Conservation (phyloP, 805 yeast genomes). For the Pichia deserticola region DNA sequence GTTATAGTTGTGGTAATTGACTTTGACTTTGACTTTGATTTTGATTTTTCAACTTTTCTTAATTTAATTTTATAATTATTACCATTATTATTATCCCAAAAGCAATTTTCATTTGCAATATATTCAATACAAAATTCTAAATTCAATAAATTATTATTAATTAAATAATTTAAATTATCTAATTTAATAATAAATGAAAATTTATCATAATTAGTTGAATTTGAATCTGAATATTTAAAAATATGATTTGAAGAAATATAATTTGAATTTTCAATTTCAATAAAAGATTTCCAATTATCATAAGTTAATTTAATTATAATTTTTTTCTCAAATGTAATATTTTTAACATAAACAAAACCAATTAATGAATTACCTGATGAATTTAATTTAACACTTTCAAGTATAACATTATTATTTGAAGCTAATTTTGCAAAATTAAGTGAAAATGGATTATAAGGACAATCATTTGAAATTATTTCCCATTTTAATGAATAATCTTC, state of each 20-base stretch:
- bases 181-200: constrained; percentile 45
- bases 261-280: constrained; percentile 27
- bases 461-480: constrained; percentile 26
- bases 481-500: constrained; percentile 18
- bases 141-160: constrained; percentile 19
- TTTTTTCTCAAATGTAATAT: constrained; percentile 33
- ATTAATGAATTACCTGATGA: constrained; percentile 35
- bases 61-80: constrained; percentile 33
- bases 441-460: constrained; percentile 22
- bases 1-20: not conserved
- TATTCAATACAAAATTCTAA: constrained; percentile 35
- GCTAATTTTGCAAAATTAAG: constrained; percentile 27
- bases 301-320: constrained; percentile 40
- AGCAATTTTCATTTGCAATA: constrained; percentile 25
- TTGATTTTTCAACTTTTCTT: not conserved
- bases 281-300: constrained; percentile 37
- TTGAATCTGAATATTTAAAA: constrained; percentile 32
- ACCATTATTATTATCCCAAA: constrained; percentile 35
- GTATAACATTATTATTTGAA: constrained; percentile 20
- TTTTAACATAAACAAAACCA: constrained; percentile 35
- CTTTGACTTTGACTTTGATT: not conserved
- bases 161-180: constrained; percentile 21
- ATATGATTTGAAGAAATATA: constrained; percentile 32
- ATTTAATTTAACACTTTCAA: constrained; percentile 32
- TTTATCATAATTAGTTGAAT: constrained; percentile 28